Conservation (phyloP, 2,329 filamentous ascomycete genomes). For the Sphaerulina populicola region DNA sequence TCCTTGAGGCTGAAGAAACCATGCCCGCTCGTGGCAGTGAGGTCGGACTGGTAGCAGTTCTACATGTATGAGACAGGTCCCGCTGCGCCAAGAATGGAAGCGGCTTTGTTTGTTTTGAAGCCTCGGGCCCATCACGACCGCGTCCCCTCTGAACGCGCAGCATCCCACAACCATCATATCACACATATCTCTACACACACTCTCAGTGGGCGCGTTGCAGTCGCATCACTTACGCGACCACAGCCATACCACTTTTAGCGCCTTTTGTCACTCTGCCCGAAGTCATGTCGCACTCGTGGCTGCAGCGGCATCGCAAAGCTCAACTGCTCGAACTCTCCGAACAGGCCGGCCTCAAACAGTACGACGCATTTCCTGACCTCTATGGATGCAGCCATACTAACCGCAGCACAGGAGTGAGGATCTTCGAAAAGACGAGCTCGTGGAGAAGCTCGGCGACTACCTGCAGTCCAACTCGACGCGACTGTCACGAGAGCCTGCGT, state of each 20-base stretch:
- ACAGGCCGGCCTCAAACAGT: constrained; percentile 29
- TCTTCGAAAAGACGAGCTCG: constrained; percentile 71
- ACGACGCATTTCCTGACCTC: constrained; percentile 1
- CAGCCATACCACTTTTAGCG: constrained; percentile 27
- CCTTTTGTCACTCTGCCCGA: constrained; percentile 1
- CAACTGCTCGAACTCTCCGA: constrained; percentile 26
- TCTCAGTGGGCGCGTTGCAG: constrained; percentile 21
- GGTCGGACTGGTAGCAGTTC: too few relatives aligned
- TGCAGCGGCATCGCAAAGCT: constrained; percentile 27
- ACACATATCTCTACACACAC: constrained; percentile 1
- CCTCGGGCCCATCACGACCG: not conserved
- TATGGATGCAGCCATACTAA: not conserved
- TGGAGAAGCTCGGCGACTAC: constrained; percentile 63
- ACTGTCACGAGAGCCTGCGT: constrained; percentile 55
- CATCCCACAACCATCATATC: constrained; percentile 8
- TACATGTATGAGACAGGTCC: too few relatives aligned
- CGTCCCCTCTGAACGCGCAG: too few relatives aligned
- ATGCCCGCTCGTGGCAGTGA: too few relatives aligned
- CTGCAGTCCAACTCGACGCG: constrained; percentile 60
- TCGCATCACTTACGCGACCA: constrained; percentile 46
- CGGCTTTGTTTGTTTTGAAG: constrained; percentile 5
- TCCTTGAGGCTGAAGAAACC: too few relatives aligned
- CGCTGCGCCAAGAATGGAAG: too few relatives aligned
- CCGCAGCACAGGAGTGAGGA: constrained; percentile 40
- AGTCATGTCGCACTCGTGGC: constrained; percentile 26